Conservation (phyloP, 2,329 filamentous ascomycete genomes). For the Monilinia vaccinii-corymbosi region DNA sequence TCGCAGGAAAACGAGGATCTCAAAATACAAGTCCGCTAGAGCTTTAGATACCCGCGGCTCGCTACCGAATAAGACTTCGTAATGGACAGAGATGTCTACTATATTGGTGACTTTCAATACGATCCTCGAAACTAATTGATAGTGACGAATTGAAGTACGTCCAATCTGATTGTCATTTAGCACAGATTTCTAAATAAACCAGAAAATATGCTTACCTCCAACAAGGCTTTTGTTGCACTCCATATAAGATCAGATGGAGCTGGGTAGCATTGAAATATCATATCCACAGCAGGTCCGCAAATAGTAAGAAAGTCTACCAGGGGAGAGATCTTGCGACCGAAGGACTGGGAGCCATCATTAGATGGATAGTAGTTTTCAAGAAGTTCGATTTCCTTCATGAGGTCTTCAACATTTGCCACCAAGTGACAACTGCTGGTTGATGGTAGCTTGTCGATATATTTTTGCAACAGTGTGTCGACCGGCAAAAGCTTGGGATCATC, state of each 20-base stretch:
- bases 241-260: constrained; percentile 5
- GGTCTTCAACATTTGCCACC: constrained; percentile 4
- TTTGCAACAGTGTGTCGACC: neutral
- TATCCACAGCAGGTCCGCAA: constrained; percentile 4
- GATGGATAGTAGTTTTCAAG: constrained; percentile 2
- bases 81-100: neutral
- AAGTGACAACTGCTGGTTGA: neutral
- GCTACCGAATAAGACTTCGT: constrained; percentile 1
- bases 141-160: neutral
- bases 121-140: neutral
- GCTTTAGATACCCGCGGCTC: neutral
- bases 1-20: neutral
- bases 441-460: constrained; percentile 2
- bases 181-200: neutral
- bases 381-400: constrained; percentile 2
- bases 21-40: constrained; percentile 4
- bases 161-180: constrained; percentile 1
- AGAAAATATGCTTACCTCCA: neutral
- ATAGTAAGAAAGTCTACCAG: constrained; percentile 6
- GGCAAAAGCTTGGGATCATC: constrained; percentile 1
- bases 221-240: neutral
- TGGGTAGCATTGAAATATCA: constrained; percentile 1
- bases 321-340: neutral
- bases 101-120: neutral
- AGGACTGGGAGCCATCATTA: neutral